Evolutionary conservation across 768 basidiomycete species (phyloP).

Genomic region (Zangia roseola): DNA sequence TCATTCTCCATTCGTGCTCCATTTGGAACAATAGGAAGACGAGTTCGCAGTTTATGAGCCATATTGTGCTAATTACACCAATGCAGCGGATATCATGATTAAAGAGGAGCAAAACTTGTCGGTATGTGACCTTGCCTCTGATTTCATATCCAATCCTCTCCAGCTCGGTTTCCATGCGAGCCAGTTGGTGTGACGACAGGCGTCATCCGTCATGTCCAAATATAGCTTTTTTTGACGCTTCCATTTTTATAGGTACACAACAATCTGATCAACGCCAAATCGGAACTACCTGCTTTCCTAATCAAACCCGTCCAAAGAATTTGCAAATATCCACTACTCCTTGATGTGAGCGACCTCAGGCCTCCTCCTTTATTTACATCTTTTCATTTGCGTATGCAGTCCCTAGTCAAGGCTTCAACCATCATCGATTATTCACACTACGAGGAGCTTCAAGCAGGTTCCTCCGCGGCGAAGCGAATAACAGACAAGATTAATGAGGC

Average conservation of each 20-base stretch:
- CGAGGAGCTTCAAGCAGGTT: constrained; percentile 81
- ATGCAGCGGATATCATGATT: constrained; percentile 81
- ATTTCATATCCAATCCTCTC: constrained; percentile 2
- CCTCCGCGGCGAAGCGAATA: constrained; percentile 86
- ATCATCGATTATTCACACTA: constrained; percentile 63
- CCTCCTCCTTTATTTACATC: constrained; percentile 9
- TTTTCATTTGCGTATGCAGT: constrained; percentile 40
- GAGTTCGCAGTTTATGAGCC: constrained; percentile 96
- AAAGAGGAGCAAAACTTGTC: constrained; percentile 82
- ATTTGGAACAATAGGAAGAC: constrained; percentile 75
- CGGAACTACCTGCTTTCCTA: constrained; percentile 92
- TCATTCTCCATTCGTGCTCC: constrained; percentile 37
- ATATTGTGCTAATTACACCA: constrained; percentile 93
- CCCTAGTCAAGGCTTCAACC: constrained; percentile 70
- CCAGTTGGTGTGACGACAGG: constrained; percentile 28
- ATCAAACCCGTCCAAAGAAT: constrained; percentile 99
- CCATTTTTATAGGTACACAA: constrained; percentile 58
- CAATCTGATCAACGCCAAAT: constrained; percentile 84
- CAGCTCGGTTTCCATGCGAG: constrained; percentile 14
- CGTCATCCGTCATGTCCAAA: constrained; percentile 9
- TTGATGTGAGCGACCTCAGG: constrained; percentile 67
- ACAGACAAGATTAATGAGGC: constrained; percentile 96
- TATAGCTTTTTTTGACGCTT: constrained; percentile 22
- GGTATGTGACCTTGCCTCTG: constrained; percentile 49
- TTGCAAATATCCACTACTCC: constrained; percentile 95